A percentile compares a stretch with the other conserved stretches of the same genome.
These are phyloP conservation scores for Hanseniaspora jakobsenii DNA, from an alignment of 805 yeast genomes.

Conservation along the genomic window DNA sequence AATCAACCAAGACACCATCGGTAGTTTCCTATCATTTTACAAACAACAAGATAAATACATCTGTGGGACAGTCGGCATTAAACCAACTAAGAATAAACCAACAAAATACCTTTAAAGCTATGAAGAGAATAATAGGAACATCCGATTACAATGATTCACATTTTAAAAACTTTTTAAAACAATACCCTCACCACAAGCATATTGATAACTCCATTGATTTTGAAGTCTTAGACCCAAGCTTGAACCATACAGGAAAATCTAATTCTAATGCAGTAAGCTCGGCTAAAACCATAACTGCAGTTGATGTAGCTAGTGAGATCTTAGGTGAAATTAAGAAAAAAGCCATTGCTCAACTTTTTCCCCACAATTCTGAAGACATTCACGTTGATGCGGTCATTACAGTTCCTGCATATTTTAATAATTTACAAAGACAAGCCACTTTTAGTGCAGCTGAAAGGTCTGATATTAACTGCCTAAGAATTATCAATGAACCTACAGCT, in stretches of 20 bases:
- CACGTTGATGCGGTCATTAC: slow-evolving; percentile 61
- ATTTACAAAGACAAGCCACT: slow-evolving; percentile 74
- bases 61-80: slow-evolving; percentile 70
- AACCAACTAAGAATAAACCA: slow-evolving; percentile 69
- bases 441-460: slow-evolving; percentile 63
- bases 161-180: slow-evolving; percentile 1
- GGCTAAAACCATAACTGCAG: slow-evolving; percentile 40
- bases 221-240: slow-evolving; percentile 31
- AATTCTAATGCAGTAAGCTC: no score
- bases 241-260: no score
- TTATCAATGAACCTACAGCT: slow-evolving; percentile 75
- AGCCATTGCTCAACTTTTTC: slow-evolving; percentile 51
- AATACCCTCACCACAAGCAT: slow-evolving; percentile 3
- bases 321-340: slow-evolving; percentile 52
- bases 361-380: no score
- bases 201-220: slow-evolving; percentile 30
- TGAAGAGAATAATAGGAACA: slow-evolving; percentile 71
- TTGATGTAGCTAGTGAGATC: slow-evolving; percentile 53
- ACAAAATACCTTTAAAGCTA: slow-evolving; percentile 67
- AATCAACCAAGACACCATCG: slow-evolving; percentile 65
- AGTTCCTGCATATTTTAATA: slow-evolving; percentile 77
- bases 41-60: slow-evolving; percentile 67
- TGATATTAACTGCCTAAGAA: slow-evolving; percentile 65
- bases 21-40: slow-evolving; percentile 41
- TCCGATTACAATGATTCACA: slow-evolving; percentile 56